Percentiles rank a stretch among this genome's conserved stretches.
Evolutionary conservation across 495 filamentous ascomycete genomes (phyloP).

Genomic region (Astrocystis sublimbata): DNA sequence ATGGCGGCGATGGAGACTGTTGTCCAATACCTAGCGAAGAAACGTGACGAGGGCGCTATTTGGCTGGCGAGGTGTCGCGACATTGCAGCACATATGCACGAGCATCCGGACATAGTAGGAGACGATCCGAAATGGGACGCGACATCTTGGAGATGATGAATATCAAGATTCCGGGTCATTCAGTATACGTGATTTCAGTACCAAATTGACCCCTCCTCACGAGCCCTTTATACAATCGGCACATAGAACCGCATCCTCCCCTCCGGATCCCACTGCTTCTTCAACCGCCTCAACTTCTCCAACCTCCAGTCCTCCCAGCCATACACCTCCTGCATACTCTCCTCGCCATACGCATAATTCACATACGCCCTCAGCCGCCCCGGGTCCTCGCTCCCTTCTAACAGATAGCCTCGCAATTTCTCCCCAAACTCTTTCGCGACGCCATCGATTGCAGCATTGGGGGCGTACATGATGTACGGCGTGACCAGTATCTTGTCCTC

Average conservation of each 20-base stretch:
- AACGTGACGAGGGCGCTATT: background rate
- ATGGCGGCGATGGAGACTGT: background rate
- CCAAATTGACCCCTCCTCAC: too few species aligned
- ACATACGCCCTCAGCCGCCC: slow-evolving; percentile 18
- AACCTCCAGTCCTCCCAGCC: slow-evolving; percentile 18
- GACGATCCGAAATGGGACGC: background rate
- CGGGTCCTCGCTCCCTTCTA: slow-evolving; percentile 11
- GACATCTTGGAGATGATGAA: background rate
- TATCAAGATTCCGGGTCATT: too few species aligned
- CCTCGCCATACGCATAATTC: slow-evolving; percentile 11
- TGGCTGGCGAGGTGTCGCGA: slow-evolving; percentile 4
- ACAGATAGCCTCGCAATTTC: background rate
- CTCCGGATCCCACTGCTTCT: background rate
- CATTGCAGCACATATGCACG: background rate
- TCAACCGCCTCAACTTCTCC: background rate
- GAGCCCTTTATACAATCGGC: too few species aligned
- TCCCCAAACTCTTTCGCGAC: background rate
- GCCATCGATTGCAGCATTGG: background rate
- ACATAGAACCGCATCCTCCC: too few species aligned
- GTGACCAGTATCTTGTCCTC: slow-evolving; percentile 18
- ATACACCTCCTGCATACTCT: slow-evolving; percentile 10
- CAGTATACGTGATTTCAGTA: too few species aligned
- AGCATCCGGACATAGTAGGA: background rate
- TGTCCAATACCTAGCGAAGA: background rate
- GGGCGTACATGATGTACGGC: slow-evolving; percentile 10